phyloP scores from a whole-genome alignment of 208 protist genomes.

The Leishmania mexicana region DNA sequence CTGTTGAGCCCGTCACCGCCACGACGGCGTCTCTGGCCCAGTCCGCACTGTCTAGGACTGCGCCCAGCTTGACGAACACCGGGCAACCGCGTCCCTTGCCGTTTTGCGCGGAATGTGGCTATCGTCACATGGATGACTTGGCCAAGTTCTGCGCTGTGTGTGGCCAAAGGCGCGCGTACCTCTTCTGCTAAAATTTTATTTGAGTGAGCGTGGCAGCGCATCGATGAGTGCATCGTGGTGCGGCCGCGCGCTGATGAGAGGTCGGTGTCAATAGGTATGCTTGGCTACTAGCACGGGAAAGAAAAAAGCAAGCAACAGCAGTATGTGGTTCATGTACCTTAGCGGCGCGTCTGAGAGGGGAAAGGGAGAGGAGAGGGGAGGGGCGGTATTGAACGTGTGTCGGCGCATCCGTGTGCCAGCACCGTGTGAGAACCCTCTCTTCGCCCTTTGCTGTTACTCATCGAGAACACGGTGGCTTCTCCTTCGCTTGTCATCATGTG shows the following conservation, averaged over 20 bases:
- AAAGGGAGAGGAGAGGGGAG: no score
- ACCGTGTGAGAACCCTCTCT: neutral
- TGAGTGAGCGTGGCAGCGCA: neutral
- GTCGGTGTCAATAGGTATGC: neutral
- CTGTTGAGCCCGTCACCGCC: neutral
- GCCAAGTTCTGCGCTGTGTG: constrained; percentile 89
- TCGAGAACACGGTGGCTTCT: neutral
- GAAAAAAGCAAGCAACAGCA: neutral
- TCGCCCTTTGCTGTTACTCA: neutral
- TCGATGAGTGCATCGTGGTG: neutral
- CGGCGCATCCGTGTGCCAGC: neutral
- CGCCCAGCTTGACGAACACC: neutral
- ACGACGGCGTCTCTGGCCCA: neutral
- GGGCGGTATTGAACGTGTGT: neutral
- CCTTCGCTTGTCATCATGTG: neutral
- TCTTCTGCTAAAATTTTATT: constrained; percentile 18
- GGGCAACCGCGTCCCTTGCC: constrained; percentile 14
- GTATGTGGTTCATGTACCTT: neutral
- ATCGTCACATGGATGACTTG: constrained; percentile 61
- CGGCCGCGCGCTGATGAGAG: neutral
- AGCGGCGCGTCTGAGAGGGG: neutral
- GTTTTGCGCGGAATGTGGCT: constrained; percentile 65
- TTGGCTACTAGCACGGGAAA: neutral
- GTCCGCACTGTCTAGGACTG: no score
- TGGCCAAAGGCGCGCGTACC: constrained; percentile 58